Percentiles rank a stretch among this genome's conserved stretches.
These are phyloP conservation scores for Cytospora paraplurivora DNA, from an alignment of 2,329 filamentous ascomycete species.

Conservation along the genomic window DNA sequence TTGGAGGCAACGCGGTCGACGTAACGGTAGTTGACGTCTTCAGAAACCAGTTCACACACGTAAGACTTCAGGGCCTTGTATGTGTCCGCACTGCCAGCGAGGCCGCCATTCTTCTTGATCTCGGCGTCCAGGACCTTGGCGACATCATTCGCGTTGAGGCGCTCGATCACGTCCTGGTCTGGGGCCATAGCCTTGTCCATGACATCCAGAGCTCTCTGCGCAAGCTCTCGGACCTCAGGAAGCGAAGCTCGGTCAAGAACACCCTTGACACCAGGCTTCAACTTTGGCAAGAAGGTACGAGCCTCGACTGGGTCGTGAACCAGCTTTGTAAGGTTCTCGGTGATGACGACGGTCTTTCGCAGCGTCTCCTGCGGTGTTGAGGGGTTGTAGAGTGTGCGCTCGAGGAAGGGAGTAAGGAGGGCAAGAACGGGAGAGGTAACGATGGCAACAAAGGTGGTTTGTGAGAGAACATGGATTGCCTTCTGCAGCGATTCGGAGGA, in stretches of 20 bases:
- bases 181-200: constrained; percentile 92
- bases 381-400: constrained; percentile 90
- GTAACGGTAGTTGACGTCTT: constrained; percentile 83
- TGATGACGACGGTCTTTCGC: constrained; percentile 92
- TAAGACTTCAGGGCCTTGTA: constrained; percentile 72
- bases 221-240: constrained; percentile 91
- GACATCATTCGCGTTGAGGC: constrained; percentile 72
- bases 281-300: constrained; percentile 89
- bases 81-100: constrained; percentile 63
- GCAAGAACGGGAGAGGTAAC: constrained; percentile 95
- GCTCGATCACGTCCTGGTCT: constrained; percentile 65
- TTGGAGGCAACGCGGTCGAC: constrained; percentile 70
- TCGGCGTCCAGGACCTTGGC: constrained; percentile 73
- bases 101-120: constrained; percentile 68
- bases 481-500: constrained; percentile 87
- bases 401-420: constrained; percentile 89
- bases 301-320: constrained; percentile 96
- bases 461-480: constrained; percentile 92
- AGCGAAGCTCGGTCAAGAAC: constrained; percentile 87
- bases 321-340: constrained; percentile 97
- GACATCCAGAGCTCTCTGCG: constrained; percentile 76
- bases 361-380: constrained; percentile 91
- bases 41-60: constrained; percentile 80
- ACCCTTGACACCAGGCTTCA: constrained; percentile 88
- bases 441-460: constrained; percentile 97